Conservation (phyloP, 1,284 basidiomycete species). For the Ceratobasidium sp. region DNA sequence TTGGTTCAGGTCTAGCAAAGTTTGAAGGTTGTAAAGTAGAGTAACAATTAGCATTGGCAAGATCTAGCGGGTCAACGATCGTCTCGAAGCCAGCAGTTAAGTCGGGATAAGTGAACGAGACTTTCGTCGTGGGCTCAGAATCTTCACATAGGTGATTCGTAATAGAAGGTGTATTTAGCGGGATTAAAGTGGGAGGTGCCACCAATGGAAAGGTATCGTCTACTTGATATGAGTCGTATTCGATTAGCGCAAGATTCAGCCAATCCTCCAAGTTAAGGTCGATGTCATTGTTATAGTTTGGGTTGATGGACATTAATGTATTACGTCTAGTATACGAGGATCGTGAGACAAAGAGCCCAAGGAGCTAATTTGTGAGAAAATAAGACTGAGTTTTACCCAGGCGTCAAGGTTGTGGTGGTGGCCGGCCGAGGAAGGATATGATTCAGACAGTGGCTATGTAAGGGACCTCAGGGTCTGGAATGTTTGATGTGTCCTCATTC, state of each 20-base stretch:
- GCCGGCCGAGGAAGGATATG: background rate
- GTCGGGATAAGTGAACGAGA: background rate
- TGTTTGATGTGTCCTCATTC: background rate
- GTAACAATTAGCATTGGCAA: background rate
- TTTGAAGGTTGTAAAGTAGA: background rate
- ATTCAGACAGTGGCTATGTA: background rate
- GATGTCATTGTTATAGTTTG: background rate
- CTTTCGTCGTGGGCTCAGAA: background rate
- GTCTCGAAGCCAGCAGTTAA: background rate
- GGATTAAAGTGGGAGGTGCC: background rate
- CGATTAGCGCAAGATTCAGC: slow-evolving; percentile 11
- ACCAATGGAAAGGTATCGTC: background rate
- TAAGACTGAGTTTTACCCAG: background rate
- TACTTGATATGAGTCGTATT: background rate
- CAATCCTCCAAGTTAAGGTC: slow-evolving; percentile 15
- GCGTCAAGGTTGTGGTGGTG: background rate
- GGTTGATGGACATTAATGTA: background rate
- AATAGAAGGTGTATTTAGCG: background rate
- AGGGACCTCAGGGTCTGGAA: background rate
- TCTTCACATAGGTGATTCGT: background rate
- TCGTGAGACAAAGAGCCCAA: background rate
- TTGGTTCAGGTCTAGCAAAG: background rate
- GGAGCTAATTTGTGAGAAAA: background rate
- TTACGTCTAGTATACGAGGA: background rate
- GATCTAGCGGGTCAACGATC: background rate